Evolutionary conservation across 2,329 filamentous ascomycete genomes (phyloP), one percentile per base, ranked within the genome.

Genomic region (Atkinsonella texensis): DNA sequence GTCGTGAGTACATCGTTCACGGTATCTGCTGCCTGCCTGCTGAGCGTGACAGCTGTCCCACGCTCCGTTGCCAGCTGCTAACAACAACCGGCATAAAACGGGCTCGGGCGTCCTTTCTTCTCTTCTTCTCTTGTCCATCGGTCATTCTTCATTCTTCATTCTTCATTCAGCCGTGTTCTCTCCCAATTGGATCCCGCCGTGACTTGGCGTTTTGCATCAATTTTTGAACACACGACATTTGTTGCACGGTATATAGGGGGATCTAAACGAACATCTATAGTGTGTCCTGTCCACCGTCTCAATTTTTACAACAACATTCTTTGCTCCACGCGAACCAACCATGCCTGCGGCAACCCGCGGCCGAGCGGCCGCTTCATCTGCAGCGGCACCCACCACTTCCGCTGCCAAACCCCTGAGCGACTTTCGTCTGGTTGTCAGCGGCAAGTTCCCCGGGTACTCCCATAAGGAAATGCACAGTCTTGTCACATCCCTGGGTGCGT

Each of bases 361-460:
- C 28, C 46, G 54, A 35, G 47, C 49, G 40, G 52, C 60, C 31
- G 59, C 48, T 15, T 28, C 51, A 32, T 50, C 39, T 43, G 42
- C 40, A 18, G 52, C 50, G 23, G 39, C 54, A 11, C 35, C 50
- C 40, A 46, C 44, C 28, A 43, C 48, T 42, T 44, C 53, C 18
- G 41, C 56, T 39, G 54, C 57, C 20, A 56, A 54, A 31, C 66
- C 76, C 0, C 66, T 84, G 3, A 64, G 70, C 1, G 75, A 73
- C 4, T 73, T 67, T 57, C 68, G 68, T 6, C 68, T 87, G 44
- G 76, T 74, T 20, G 62, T 85, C 28, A 82, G 78, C 52, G 84
- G 84, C 54, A 76, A 75, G 5, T 82, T 87, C 57, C 64, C 70
- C 28, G 76, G 72, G 3, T 81, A 86, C 55, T 63, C 64, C 17